A percentile compares a stretch with the other conserved stretches of the same genome.
Evolutionary conservation across 2,329 filamentous ascomycete genomes (phyloP).

Genomic region (Penicillium sp.): DNA sequence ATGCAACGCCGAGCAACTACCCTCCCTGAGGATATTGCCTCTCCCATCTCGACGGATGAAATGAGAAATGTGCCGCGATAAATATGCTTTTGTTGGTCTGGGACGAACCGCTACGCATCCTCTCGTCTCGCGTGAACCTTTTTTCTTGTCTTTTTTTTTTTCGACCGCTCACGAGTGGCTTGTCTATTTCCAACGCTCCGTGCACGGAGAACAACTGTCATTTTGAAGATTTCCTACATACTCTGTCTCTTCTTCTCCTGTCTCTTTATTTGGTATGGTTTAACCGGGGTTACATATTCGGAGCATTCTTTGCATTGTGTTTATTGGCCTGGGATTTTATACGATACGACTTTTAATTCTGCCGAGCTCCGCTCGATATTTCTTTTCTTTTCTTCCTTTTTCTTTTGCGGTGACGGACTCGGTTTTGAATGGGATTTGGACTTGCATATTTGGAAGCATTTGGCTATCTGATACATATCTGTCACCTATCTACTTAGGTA

Average conservation of each 20-base stretch:
- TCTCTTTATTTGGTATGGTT: conserved; percentile 23
- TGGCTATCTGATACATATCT: conserved; percentile 26
- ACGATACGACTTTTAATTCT: conserved; percentile 26
- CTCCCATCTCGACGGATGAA: conserved; percentile 26
- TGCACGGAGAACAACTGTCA: conserved; percentile 18
- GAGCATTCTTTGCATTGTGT: conserved; percentile 25
- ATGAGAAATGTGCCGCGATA: conserved; percentile 27
- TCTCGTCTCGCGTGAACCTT: conserved; percentile 5
- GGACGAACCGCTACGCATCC: conserved; percentile 21
- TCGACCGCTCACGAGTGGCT: background rate
- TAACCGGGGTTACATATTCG: conserved; percentile 24
- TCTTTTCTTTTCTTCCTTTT: conserved; percentile 12
- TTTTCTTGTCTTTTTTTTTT: conserved; percentile 7
- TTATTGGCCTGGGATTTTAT: conserved; percentile 25
- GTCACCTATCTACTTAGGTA: conserved; percentile 23
- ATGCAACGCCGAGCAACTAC: conserved; percentile 44
- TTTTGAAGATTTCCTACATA: conserved; percentile 21
- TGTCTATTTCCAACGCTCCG: conserved; percentile 14
- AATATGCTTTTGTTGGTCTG: conserved; percentile 20
- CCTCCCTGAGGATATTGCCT: conserved; percentile 15
- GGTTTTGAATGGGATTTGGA: conserved; percentile 23
- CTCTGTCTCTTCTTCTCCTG: conserved; percentile 15
- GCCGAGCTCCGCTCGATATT: conserved; percentile 13
- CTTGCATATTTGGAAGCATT: conserved; percentile 31
- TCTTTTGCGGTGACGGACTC: conserved; percentile 12